phyloP scores from a whole-genome alignment of 192 early-diverging fungal genomes.

The Coemansia umbellata region DNA sequence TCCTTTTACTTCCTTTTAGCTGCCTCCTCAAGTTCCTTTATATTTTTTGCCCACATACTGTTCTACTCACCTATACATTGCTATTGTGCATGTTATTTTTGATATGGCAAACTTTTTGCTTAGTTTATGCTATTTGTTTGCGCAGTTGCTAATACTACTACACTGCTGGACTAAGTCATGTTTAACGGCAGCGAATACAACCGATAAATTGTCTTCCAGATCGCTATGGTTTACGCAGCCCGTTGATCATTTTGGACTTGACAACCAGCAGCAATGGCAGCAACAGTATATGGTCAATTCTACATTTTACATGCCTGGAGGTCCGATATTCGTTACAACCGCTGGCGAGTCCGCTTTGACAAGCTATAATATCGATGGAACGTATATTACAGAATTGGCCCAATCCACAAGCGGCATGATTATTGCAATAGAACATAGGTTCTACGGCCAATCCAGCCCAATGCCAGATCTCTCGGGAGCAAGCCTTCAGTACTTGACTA shows the following conservation, averaged over 20 bases:
- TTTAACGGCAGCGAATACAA: no score
- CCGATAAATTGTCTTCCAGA: not conserved
- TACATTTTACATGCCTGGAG: constrained; percentile 31
- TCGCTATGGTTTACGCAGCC: constrained; percentile 34
- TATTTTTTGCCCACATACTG: no score
- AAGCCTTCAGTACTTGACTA: constrained; percentile 27
- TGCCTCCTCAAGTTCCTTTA: no score
- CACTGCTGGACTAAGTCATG: no score
- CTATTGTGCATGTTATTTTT: no score
- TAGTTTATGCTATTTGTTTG: no score
- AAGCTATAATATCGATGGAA: constrained; percentile 11
- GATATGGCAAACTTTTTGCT: no score
- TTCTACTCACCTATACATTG: no score
- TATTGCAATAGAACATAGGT: constrained; percentile 58
- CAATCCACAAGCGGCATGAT: constrained; percentile 52
- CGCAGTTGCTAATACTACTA: no score
- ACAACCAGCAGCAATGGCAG: constrained; percentile 18
- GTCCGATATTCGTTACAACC: constrained; percentile 33
- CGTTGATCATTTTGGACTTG: constrained; percentile 32
- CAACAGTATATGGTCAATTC: constrained; percentile 44
- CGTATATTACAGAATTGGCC: constrained; percentile 36
- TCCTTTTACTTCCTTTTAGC: no score
- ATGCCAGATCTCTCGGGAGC: constrained; percentile 32
- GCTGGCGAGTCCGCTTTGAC: constrained; percentile 26
- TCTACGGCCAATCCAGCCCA: constrained; percentile 55